phyloP scores from a whole-genome alignment of 345 rosid species.

The Melaleuca alternifolia region DNA sequence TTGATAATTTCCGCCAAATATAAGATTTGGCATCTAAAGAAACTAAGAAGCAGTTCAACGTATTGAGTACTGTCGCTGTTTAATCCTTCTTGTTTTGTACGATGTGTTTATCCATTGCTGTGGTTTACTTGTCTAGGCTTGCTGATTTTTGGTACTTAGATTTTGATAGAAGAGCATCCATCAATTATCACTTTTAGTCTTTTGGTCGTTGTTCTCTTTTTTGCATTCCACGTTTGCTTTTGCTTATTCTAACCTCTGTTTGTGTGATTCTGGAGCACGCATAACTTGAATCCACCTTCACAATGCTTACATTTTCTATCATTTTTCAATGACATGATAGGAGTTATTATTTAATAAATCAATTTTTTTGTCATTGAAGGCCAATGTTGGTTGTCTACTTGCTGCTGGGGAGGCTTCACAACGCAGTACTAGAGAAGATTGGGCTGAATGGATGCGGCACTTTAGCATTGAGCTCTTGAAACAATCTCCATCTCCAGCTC shows the following conservation, averaged over 20 bases:
- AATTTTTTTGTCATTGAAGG: conserved; percentile 20
- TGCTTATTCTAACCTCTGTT: neutral
- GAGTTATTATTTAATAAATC: neutral
- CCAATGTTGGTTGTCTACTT: conserved; percentile 79
- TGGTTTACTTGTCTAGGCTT: neutral
- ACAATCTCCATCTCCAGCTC: conserved; percentile 98
- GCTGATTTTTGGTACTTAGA: neutral
- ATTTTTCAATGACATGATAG: neutral
- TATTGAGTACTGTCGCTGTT: neutral
- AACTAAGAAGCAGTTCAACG: neutral
- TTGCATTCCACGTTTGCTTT: neutral
- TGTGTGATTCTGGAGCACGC: neutral
- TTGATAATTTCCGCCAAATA: neutral
- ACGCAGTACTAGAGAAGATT: conserved; percentile 97
- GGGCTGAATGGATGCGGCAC: conserved; percentile 99
- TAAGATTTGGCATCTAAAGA: neutral
- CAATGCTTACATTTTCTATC: neutral
- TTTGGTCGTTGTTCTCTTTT: neutral
- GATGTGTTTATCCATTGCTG: neutral
- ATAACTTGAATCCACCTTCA: neutral
- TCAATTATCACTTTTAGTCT: neutral
- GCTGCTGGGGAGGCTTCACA: conserved; percentile 99
- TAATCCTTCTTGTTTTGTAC: neutral
- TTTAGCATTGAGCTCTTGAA: conserved; percentile 95
- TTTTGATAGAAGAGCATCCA: neutral